Evolutionary conservation across 345 rosid species (phyloP).

Genomic region (Draba incana): DNA sequence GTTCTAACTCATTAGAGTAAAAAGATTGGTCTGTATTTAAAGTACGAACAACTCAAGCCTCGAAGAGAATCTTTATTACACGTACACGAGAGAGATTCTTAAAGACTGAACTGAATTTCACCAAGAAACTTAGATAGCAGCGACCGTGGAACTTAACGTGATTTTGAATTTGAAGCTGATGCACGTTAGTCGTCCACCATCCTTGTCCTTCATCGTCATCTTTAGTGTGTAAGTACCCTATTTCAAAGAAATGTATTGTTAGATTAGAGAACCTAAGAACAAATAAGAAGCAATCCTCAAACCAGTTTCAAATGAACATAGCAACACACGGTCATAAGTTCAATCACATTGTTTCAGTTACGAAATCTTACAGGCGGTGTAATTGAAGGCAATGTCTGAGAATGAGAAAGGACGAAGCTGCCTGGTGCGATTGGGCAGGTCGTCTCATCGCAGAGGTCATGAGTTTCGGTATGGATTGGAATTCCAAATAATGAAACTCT

Average conservation of each 20-base stretch:
- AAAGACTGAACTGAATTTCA: neutral
- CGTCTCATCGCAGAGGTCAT: constrained; percentile 60
- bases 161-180: constrained; percentile 57
- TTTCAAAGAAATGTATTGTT: constrained; percentile 4
- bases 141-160: constrained; percentile 9
- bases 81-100: constrained; percentile 9
- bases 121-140: constrained; percentile 24
- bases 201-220: constrained; percentile 55
- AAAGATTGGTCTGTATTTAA: constrained; percentile 15
- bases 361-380: constrained; percentile 60
- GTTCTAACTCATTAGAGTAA: neutral
- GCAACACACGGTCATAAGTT: neutral
- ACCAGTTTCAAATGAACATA: neutral
- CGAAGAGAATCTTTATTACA: constrained; percentile 23
- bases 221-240: constrained; percentile 69
- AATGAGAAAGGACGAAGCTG: constrained; percentile 65
- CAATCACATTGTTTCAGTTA: neutral
- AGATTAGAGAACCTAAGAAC: neutral
- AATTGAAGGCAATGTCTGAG: constrained; percentile 56
- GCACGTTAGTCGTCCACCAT: constrained; percentile 52
- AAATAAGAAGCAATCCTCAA: neutral
- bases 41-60: neutral
- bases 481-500: constrained; percentile 52
- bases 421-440: constrained; percentile 59
- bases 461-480: constrained; percentile 58